phyloP scores from a whole-genome alignment of 306 rosid genomes.

The Hippophae rhamnoides region DNA sequence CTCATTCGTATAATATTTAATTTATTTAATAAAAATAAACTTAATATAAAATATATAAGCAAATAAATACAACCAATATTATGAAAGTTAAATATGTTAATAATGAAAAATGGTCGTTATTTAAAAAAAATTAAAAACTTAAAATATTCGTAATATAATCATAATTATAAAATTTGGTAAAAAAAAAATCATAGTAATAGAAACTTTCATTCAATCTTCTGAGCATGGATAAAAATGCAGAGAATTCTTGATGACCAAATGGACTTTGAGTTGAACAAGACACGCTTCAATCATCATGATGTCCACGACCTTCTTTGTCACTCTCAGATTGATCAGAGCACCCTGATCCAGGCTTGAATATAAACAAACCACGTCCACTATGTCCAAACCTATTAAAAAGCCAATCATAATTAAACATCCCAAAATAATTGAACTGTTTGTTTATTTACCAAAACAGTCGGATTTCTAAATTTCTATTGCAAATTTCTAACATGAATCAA shows the following conservation, averaged over 20 bases:
- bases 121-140: too few relatives aligned
- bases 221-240: slow-evolving; percentile 54
- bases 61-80: too few relatives aligned
- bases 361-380: slow-evolving; percentile 61
- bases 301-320: slow-evolving; percentile 44
- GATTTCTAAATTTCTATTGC: slow-evolving; percentile 86
- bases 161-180: too few relatives aligned
- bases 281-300: slow-evolving; percentile 45
- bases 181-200: too few relatives aligned
- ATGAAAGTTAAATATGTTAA: too few relatives aligned
- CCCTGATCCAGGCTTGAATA: slow-evolving; percentile 56
- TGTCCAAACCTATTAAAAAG: slow-evolving; percentile 45
- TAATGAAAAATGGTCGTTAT: too few relatives aligned
- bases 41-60: too few relatives aligned
- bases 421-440: slow-evolving; percentile 68
- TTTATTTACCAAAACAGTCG: slow-evolving; percentile 48
- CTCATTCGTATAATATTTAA: too few relatives aligned
- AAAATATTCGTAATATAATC: too few relatives aligned
- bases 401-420: slow-evolving; percentile 92
- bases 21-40: too few relatives aligned
- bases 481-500: slow-evolving; percentile 67
- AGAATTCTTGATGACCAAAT: slow-evolving; percentile 28
- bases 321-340: slow-evolving; percentile 29
- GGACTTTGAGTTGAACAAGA: slow-evolving; percentile 41
- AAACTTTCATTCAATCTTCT: slow-evolving; percentile 45